Evolutionary conservation across 331 rosid species (phyloP), one percentile per base, ranked within the genome.

Genomic region (Acacia pycnantha): DNA sequence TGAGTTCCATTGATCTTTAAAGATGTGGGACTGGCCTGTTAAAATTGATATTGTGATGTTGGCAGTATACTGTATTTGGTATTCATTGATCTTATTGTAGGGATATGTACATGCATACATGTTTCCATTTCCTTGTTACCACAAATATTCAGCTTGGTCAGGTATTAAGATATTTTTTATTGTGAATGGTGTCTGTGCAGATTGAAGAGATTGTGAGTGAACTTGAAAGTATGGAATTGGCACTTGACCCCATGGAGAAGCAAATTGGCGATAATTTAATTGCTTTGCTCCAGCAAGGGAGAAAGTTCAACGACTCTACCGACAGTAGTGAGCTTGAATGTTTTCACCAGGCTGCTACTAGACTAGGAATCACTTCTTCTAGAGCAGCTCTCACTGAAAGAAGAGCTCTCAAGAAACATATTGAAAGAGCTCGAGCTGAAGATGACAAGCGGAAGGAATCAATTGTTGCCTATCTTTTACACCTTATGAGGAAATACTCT

Each of bases 371-470:
- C 73, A 91, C 97, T 83, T 96, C 99, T 81, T 96, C 98, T 62
- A 92, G 93, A 87, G 97, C 88, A 76, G 98, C 99, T 83, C 97
- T 96, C 56, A 74, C 97, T 3, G 98, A 96, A 90, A 92, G 99
- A 84, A 91, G 99, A 84, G 97, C 98, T 79, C 94, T 96, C 44
- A 96, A 90, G 91, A 96, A 94, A 87, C 88, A 92, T 82, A 80
- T 92, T 70, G 98, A 94, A 73, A 93, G 92, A 86, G 99, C 99
- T 76, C 95, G 92, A 70, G 82, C 91, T 1, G 98, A 96, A 90
- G 98, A 96, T 86, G 98, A 96, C 86, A 94, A 94, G 84, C 90
- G 99, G 79, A 96, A 96, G 86, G 98, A 96, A 85, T 94, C 98
- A 70, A 96, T 96, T 76, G 95, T 96, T 78, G 95, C 95, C 62